Conservation (phyloP, 225 moss, liverwort and hornwort genomes). For the Pleurozium schreberi region DNA sequence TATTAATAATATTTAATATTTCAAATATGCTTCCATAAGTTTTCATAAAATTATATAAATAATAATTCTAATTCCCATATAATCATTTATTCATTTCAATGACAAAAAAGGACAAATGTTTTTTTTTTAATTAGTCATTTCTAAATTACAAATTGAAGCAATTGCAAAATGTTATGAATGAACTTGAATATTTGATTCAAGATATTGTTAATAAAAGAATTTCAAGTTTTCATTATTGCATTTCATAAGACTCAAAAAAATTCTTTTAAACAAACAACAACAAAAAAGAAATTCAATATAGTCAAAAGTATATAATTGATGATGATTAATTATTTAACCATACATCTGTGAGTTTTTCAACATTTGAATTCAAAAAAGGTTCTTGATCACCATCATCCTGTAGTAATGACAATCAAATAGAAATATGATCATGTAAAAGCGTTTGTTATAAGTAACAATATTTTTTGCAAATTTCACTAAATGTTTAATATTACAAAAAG, state of each 20-base stretch:
- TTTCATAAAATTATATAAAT: neutral
- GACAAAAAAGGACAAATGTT: neutral
- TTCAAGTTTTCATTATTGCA: neutral
- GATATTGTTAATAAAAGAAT: neutral
- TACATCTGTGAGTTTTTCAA: conserved; percentile 54
- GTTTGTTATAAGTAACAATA: neutral
- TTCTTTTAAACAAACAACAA: neutral
- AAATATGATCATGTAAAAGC: no score
- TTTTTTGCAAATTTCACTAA: no score
- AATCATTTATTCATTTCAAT: neutral
- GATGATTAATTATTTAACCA: neutral
- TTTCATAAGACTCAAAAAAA: neutral
- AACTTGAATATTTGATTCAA: neutral
- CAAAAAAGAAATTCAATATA: neutral
- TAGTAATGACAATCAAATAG: neutral
- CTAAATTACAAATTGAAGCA: neutral
- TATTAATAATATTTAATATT: neutral
- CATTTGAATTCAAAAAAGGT: conserved; percentile 31
- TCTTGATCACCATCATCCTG: conserved; percentile 40
- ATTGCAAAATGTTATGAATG: neutral
- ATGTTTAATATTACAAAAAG: neutral
- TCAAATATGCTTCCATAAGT: no score
- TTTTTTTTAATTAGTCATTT: neutral
- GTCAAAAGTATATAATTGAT: neutral
- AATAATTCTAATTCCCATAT: no score